Conservation (phyloP, 352 stramenopile genomes). For the Globisporangium splendens region DNA sequence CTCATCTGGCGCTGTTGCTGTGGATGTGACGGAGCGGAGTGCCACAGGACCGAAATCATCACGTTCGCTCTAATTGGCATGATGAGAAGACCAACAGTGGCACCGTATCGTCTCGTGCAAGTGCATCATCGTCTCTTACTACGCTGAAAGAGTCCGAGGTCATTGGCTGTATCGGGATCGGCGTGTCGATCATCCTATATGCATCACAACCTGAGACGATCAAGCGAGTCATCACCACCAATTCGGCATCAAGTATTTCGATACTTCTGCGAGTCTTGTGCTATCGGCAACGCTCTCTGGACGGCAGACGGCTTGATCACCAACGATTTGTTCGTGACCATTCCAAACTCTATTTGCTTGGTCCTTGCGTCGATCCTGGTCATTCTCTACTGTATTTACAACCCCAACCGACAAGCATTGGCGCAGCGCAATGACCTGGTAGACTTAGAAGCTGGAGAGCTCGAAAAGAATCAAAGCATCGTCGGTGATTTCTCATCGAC, state of each 20-base stretch:
- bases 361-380: constrained; percentile 34
- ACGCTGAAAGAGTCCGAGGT: constrained; percentile 15
- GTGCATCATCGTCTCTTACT: constrained; percentile 9
- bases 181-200: constrained; percentile 28
- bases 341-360: constrained; percentile 34
- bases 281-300: constrained; percentile 34
- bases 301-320: constrained; percentile 28
- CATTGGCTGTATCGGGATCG: constrained; percentile 25
- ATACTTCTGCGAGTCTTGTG: constrained; percentile 24
- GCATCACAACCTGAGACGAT: constrained; percentile 29
- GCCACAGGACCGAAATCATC: no score
- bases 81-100: background rate
- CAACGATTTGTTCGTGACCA: constrained; percentile 27
- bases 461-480: background rate
- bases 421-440: background rate
- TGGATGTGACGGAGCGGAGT: no score
- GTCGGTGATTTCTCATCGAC: background rate
- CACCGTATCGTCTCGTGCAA: no score
- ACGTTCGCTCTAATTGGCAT: no score
- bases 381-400: constrained; percentile 43
- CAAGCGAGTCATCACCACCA: constrained; percentile 22
- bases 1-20: no score
- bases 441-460: background rate
- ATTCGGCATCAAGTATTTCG: constrained; percentile 26
- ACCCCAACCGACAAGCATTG: background rate